A percentile compares a stretch with the other conserved stretches of the same genome.
Evolutionary conservation across 345 rosid species (phyloP).

Genomic region (Gossypium australe): DNA sequence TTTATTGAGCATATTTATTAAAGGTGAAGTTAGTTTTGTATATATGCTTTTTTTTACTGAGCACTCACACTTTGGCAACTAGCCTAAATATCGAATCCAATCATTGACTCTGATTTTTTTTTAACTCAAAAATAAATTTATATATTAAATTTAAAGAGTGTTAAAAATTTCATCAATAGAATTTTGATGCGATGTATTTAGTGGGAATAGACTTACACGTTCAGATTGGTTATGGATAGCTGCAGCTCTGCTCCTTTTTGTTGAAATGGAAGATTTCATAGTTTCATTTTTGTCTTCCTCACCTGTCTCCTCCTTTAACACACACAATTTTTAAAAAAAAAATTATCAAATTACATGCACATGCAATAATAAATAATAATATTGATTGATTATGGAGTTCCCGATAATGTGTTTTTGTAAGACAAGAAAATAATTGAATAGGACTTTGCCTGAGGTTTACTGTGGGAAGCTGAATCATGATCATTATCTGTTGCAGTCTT

Average conservation of each 20-base stretch:
- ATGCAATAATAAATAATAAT: not conserved
- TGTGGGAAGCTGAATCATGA: conserved; percentile 68
- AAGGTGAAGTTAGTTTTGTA: not conserved
- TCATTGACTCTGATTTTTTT: not conserved
- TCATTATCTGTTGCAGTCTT: conserved; percentile 42
- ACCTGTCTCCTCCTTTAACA: conserved; percentile 28
- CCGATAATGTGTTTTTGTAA: too few species aligned
- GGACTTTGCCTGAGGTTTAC: conserved; percentile 39
- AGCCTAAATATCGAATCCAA: not conserved
- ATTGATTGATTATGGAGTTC: too few species aligned
- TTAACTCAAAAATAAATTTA: too few species aligned
- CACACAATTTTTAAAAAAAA: too few species aligned
- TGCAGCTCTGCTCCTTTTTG: conserved; percentile 85
- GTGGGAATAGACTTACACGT: conserved; percentile 41
- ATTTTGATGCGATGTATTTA: too few species aligned
- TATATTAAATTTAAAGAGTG: too few species aligned
- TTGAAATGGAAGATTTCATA: conserved; percentile 60
- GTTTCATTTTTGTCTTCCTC: conserved; percentile 37
- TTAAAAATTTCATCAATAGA: too few species aligned
- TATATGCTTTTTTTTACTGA: not conserved
- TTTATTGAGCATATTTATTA: not conserved
- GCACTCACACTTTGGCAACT: not conserved
- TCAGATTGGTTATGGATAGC: conserved; percentile 97
- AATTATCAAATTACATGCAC: not conserved
- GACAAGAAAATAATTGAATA: not conserved